These are phyloP conservation scores for Penicillium longicatenatum DNA, from an alignment of 495 filamentous ascomycete species.

Conservation along the genomic window DNA sequence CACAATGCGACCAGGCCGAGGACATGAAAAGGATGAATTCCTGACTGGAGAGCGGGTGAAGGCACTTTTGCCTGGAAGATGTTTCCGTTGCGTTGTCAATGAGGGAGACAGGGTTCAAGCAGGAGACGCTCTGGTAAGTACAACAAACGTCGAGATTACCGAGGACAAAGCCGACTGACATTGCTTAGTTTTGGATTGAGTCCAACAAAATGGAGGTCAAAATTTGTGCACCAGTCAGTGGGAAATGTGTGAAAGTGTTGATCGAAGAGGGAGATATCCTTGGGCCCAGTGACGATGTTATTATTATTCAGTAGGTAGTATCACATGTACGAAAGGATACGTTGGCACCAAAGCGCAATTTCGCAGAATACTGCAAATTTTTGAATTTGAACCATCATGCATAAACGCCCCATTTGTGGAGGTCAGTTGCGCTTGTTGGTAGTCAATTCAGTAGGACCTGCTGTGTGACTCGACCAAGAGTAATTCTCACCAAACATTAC, in stretches of 20 bases:
- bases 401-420: neutral
- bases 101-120: conserved; percentile 5
- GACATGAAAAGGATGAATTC: neutral
- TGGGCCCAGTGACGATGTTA: conserved; percentile 10
- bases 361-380: no score
- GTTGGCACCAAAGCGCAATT: no score
- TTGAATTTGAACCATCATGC: neutral
- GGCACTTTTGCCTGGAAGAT: conserved; percentile 9
- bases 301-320: conserved; percentile 7
- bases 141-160: neutral
- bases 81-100: conserved; percentile 6
- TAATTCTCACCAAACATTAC: neutral
- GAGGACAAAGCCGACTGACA: neutral
- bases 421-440: neutral
- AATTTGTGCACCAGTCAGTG: conserved; percentile 8
- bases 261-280: conserved; percentile 5
- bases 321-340: neutral
- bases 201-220: conserved; percentile 14
- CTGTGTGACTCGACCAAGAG: neutral
- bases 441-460: neutral
- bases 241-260: conserved; percentile 11
- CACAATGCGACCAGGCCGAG: conserved; percentile 4
- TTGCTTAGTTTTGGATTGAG: conserved; percentile 4
- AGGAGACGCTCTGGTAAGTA: conserved; percentile 6
- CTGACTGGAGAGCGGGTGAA: conserved; percentile 6